Evolutionary conservation across 306 rosid genomes (phyloP), one percentile per base, ranked within the genome.

Genomic region (Malus sieversii): DNA sequence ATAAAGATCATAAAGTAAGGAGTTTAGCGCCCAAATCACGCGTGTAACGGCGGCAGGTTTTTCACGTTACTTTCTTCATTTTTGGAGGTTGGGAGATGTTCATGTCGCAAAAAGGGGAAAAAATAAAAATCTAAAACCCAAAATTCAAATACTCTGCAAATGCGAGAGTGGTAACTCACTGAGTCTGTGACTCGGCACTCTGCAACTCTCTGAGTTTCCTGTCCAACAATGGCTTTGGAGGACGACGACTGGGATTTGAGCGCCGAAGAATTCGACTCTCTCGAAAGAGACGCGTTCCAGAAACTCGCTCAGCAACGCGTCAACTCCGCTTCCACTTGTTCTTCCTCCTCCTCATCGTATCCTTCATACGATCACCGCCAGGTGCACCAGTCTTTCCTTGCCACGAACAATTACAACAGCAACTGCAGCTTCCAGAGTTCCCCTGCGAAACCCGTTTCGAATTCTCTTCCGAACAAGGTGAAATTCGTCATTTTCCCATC

Each of bases 271-370:
- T 82, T 95, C 11, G 98, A 95, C 82, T 85, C 89, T 27, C 91
- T 95, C 40, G 98, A 95, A 86, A 81, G 89, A 81, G 91, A 95
- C 57, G 97, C 98, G 78, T 78, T 87, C 15, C 87, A 85, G 82
- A 92, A 92, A 70, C 84, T 92, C 77, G 87, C 97, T 80, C 96
- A 86, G 63, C 96, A 73, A 62, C 79, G 77, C 78, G 10, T 89
- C 79, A 32, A 82, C 45, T 75, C 81, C 27, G 38, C 81, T 75
- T 52, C 75, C 40, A 8, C 79, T 10, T 25, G 79, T 75, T 40
- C 75, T 38, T 32, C 78, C 18, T 76, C 85, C 66, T 45, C 84
- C 13, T 62, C 87, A 13, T 59, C 85, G 20, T 48, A 48, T 38
- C 60, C 75, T 18, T 69, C 75, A 6, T 42, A 20, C 22, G 12